Evolutionary conservation across 768 basidiomycete species (phyloP), one percentile per base, ranked within the genome.

Genomic region (Kwoniella bestiolae): DNA sequence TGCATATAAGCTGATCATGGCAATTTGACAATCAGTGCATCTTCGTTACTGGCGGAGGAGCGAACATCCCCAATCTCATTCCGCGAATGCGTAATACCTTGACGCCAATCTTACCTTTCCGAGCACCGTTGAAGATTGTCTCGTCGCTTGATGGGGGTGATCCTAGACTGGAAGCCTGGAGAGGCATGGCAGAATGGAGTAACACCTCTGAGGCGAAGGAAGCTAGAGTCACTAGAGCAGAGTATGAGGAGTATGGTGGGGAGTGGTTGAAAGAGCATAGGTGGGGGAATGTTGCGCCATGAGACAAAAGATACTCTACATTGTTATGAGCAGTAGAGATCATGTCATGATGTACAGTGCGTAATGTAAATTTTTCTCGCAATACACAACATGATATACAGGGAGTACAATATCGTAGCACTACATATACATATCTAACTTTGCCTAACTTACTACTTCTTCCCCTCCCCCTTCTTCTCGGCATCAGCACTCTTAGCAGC

Each of bases 231-330:
- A 91, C 89, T 16, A 85, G 84, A 71, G 87, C 85, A 4, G 91
- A 97, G 78, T 99, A 97, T 70, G 88, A 92, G 7, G 96, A 99
- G 79, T 86, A 87, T 82, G 95, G 96, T 0, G 87, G 87, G 1
- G 94, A 96, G 80, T 85, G 91, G 66, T 84, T 94, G 65, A 91
- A 89, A 80, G 85, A 85, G 76, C 96, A 96, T 90, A 91, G 90
- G 86, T 92, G 92, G 78, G 89, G 94, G 6, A 97, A 98, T 78
- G 69, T 70, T 9, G 50, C 63, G 23, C 68, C 68, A 14, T 68
- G 25, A 31, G 29, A 29, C 12, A 26, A 16, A 51, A 32, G 4
- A 56, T 28, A 56, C 50, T 23, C 28, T 23, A 53, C 32, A 14
- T 32, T 21, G 8, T 29, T n/a, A n/a, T n/a, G n/a, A n/a, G n/a